Conservation (phyloP, 73 alveolate genomes). For the Paramecium sonneborni region DNA sequence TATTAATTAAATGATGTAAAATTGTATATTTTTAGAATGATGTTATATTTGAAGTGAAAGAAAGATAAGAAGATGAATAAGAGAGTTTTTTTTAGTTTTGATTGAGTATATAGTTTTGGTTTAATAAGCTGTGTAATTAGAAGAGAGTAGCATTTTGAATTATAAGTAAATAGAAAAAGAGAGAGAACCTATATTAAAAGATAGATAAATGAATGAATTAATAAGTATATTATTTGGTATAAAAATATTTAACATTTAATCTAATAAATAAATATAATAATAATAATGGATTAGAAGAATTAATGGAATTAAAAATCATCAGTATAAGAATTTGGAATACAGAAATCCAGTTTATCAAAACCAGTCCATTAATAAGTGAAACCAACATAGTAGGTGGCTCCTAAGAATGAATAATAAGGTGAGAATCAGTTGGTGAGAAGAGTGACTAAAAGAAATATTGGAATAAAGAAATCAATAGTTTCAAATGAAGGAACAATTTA, state of each 20-base stretch:
- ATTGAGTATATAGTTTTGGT: too few species aligned
- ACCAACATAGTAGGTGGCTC: background rate
- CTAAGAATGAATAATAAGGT: background rate
- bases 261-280: background rate
- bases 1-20: background rate
- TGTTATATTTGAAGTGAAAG: background rate
- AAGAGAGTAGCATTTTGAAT: too few species aligned
- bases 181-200: too few species aligned
- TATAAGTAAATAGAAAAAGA: too few species aligned
- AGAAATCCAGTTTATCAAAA: background rate
- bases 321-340: slow-evolving; percentile 5
- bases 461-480: background rate
- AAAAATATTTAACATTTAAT: background rate
- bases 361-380: background rate
- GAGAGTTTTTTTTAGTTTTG: too few species aligned
- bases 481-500: background rate
- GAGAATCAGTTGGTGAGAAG: background rate
- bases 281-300: background rate
- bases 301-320: slow-evolving; percentile 28
- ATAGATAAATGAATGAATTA: background rate
- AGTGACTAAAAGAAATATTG: slow-evolving; percentile 42
- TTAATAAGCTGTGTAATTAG: too few species aligned
- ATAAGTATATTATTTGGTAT: background rate
- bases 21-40: background rate
- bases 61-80: background rate